Evolutionary conservation across 2,329 filamentous ascomycete genomes (phyloP).

Genomic region (Cercospora janseana): DNA sequence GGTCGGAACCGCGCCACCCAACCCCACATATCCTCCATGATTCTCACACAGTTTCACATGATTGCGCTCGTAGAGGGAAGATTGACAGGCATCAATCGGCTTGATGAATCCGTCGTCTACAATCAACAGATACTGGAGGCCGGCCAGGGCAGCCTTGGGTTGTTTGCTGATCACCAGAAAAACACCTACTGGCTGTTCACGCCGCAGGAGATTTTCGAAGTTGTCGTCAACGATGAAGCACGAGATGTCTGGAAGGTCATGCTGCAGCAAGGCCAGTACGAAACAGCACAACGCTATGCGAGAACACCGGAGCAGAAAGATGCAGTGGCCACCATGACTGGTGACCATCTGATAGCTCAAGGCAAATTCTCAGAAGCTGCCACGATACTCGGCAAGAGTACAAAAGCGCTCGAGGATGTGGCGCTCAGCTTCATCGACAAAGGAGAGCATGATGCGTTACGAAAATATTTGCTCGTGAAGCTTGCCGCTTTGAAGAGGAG

Average conservation of each 20-base stretch:
- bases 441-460: constrained; percentile 82
- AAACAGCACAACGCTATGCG: constrained; percentile 81
- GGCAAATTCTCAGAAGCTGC: constrained; percentile 84
- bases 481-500: constrained; percentile 77
- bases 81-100: constrained; percentile 78
- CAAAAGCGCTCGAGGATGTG: constrained; percentile 95
- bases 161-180: constrained; percentile 87
- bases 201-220: constrained; percentile 84
- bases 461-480: constrained; percentile 85
- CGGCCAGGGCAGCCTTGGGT: constrained; percentile 74
- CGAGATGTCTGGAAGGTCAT: constrained; percentile 94
- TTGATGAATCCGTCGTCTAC: constrained; percentile 82
- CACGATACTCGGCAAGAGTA: constrained; percentile 87
- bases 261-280: constrained; percentile 81
- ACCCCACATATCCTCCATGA: constrained; percentile 74
- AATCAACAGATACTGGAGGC: constrained; percentile 81
- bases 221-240: constrained; percentile 85
- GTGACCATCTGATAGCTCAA: constrained; percentile 80
- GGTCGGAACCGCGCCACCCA: constrained; percentile 64
- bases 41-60: constrained; percentile 91
- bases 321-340: constrained; percentile 85
- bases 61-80: constrained; percentile 77
- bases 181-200: constrained; percentile 98
- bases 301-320: constrained; percentile 79
- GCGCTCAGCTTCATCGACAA: constrained; percentile 87